These are phyloP conservation scores for Nicotiana otophora DNA, from an alignment of 257 asterid genomes.

Conservation along the genomic window DNA sequence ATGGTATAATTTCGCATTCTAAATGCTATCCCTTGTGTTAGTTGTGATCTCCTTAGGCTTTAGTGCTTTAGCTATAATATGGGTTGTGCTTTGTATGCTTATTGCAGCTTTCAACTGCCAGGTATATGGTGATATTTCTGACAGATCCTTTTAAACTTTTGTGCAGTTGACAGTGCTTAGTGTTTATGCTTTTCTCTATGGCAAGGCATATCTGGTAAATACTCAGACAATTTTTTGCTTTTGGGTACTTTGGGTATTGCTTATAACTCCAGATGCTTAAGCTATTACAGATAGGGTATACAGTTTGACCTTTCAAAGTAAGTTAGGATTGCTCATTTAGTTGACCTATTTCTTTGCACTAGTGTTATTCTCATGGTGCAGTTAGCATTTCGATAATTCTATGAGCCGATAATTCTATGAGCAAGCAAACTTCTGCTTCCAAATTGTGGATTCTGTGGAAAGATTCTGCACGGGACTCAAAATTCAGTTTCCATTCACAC, in stretches of 20 bases:
- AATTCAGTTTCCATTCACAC: neutral
- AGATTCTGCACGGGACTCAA: neutral
- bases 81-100: neutral
- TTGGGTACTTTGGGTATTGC: neutral
- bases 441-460: neutral
- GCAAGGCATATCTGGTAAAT: constrained; percentile 92
- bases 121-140: neutral
- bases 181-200: constrained; percentile 81
- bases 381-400: neutral
- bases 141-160: constrained; percentile 8
- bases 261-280: neutral
- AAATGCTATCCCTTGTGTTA: neutral
- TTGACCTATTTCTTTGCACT: neutral
- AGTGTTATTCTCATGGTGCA: neutral
- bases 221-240: neutral
- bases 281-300: neutral
- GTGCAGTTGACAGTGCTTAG: constrained; percentile 96
- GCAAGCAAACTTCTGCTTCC: neutral
- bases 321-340: neutral
- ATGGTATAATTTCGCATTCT: constrained; percentile 49
- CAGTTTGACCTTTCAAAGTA: neutral
- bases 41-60: neutral
- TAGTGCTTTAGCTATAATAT: neutral
- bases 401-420: neutral
- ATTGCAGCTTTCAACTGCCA: neutral